Conservation (phyloP, 306 rosid genomes). For the Lotus japonicus region DNA sequence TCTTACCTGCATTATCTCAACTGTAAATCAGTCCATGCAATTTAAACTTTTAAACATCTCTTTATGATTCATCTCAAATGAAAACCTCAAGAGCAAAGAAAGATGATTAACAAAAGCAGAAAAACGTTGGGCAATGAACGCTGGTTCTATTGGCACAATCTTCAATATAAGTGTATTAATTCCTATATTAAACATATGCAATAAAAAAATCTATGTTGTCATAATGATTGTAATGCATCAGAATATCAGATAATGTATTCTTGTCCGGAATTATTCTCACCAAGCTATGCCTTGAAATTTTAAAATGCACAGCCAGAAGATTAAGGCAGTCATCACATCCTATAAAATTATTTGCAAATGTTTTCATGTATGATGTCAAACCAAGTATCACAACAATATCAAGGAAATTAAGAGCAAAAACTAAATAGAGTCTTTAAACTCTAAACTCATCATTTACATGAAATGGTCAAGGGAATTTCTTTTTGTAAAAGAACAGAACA, state of each 20-base stretch:
- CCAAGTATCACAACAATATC: not conserved
- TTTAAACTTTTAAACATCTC: not conserved
- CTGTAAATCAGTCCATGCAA: not conserved
- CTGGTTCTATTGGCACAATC: not conserved
- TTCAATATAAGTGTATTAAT: no score
- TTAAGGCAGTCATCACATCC: no score
- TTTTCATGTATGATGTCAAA: not conserved
- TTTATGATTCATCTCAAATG: not conserved
- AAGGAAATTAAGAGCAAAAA: no score
- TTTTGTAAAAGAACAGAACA: no score
- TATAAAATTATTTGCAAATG: not conserved
- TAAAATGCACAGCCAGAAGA: not conserved
- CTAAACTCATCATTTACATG: no score
- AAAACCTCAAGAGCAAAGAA: not conserved
- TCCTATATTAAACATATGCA: not conserved
- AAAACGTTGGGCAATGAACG: not conserved
- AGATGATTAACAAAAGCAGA: not conserved
- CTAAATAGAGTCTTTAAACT: no score
- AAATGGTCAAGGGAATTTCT: no score
- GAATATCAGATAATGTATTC: not conserved
- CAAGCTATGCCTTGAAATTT: not conserved
- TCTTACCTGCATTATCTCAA: slow-evolving; percentile 35
- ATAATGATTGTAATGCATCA: not conserved
- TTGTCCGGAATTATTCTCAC: no score
- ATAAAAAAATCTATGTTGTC: not conserved